Percentiles rank a stretch among this genome's conserved stretches.
phyloP scores from a whole-genome alignment of 129 eudicot species.

The Helianthus annuus region HanXRQr2.0-SUNRISE NC_035449.2:29874533-29875032 shows the following conservation, averaged over 20 bases:
- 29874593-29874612: slow-evolving; percentile 36
- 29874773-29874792: slow-evolving; percentile 73
- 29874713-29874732: slow-evolving; percentile 80
- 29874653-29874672: slow-evolving; percentile 73
- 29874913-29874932: background rate
- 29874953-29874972: slow-evolving; percentile 34
- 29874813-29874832: slow-evolving; percentile 81
- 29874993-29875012: slow-evolving; percentile 51
- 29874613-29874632: slow-evolving; percentile 72
- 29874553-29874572: slow-evolving; percentile 22
- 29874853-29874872: slow-evolving; percentile 63
- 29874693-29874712: slow-evolving; percentile 87
- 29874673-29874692: slow-evolving; percentile 80
- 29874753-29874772: slow-evolving; percentile 69
- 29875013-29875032: slow-evolving; percentile 63
- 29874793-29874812: slow-evolving; percentile 61
- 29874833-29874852: slow-evolving; percentile 67
- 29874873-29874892: slow-evolving; percentile 56
- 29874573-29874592: slow-evolving; percentile 30
- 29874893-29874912: slow-evolving; percentile 45
- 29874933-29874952: background rate
- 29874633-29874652: slow-evolving; percentile 56
- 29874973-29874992: slow-evolving; percentile 60
- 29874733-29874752: slow-evolving; percentile 61
- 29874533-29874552: slow-evolving; percentile 39